These are phyloP conservation scores for Aspergillus costaricaensis DNA, from an alignment of 2,329 filamentous ascomycete genomes.

Conservation along the genomic window DNA sequence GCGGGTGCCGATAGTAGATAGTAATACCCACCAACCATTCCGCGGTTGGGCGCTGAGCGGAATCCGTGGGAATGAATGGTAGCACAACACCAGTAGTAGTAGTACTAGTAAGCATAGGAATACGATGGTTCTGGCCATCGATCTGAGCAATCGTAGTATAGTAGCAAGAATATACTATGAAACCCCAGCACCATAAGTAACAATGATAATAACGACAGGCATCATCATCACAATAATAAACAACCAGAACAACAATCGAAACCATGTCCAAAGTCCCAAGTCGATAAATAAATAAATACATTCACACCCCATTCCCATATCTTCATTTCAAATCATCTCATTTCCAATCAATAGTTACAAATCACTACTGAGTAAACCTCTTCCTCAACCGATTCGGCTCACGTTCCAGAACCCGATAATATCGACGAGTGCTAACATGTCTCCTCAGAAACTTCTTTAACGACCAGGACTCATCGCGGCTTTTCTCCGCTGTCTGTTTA, in stretches of 20 bases:
- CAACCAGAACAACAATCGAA: neutral
- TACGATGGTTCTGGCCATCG: neutral
- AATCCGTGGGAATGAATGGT: neutral
- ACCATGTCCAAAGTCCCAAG: neutral
- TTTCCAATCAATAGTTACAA: too few species aligned
- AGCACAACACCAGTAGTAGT: neutral
- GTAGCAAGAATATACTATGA: neutral
- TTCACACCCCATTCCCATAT: neutral
- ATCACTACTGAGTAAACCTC: conserved; percentile 20
- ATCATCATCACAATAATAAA: too few species aligned
- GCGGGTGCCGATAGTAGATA: neutral
- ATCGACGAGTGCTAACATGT: conserved; percentile 28
- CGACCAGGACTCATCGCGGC: conserved; percentile 29
- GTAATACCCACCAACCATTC: neutral
- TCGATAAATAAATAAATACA: neutral
- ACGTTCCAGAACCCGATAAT: conserved; percentile 35
- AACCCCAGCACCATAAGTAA: neutral
- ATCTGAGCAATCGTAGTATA: neutral
- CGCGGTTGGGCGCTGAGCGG: neutral
- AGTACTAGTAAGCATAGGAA: neutral
- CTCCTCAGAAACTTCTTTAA: conserved; percentile 30
- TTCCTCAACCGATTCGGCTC: conserved; percentile 36
- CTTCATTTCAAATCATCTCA: neutral
- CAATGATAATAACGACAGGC: too few species aligned
- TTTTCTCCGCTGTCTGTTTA: neutral